phyloP scores from a whole-genome alignment of 257 asterid genomes.

The Solanum chmielewskii region DNA sequence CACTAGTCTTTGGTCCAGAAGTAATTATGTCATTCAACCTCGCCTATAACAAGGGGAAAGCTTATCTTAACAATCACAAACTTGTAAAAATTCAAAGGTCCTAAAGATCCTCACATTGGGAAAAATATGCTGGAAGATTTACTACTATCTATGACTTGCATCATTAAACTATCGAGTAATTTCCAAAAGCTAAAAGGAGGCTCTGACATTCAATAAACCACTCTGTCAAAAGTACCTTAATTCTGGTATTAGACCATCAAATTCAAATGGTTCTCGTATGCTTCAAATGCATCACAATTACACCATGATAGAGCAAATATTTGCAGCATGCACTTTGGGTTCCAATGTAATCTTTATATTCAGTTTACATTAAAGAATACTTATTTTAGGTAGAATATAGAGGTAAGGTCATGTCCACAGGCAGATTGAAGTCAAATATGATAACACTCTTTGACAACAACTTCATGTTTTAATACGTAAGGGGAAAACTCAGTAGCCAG shows the following conservation, averaged over 20 bases:
- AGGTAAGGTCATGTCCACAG: not conserved
- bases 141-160: not conserved
- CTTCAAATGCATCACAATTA: not conserved
- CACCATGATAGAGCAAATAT: not conserved
- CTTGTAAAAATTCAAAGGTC: not conserved
- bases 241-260: not conserved
- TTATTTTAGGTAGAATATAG: not conserved
- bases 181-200: not conserved
- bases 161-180: not conserved
- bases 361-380: not conserved
- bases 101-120: not conserved
- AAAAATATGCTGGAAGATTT: not conserved
- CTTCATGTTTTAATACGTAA: not conserved
- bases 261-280: not conserved
- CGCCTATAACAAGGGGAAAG: conserved; percentile 5
- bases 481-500: not conserved
- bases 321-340: not conserved
- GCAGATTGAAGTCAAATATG: not conserved
- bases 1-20: conserved; percentile 7
- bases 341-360: not conserved
- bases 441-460: not conserved
- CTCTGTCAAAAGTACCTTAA: not conserved
- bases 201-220: not conserved
- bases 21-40: conserved; percentile 12
- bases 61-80: not conserved